A percentile compares a stretch with the other conserved stretches of the same genome.
These are phyloP conservation scores for Penicillium crystallinum DNA, from an alignment of 495 filamentous ascomycete species.

Conservation along the genomic window DNA sequence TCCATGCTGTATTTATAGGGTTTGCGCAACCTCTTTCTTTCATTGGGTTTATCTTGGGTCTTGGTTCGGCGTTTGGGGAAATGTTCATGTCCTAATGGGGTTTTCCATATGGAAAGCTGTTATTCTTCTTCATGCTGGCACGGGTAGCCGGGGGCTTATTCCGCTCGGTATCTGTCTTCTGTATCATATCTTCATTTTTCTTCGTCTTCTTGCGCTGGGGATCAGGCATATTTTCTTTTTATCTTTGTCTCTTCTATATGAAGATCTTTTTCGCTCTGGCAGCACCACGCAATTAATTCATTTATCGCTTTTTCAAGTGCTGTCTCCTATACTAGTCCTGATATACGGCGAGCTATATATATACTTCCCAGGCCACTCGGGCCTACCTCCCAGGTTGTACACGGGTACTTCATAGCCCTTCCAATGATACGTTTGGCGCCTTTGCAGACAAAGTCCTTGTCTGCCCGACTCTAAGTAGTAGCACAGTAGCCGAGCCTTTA, in stretches of 20 bases:
- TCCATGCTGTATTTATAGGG: neutral
- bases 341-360: neutral
- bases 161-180: neutral
- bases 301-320: neutral
- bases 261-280: neutral
- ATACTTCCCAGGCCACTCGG: neutral
- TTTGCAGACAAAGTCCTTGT: neutral
- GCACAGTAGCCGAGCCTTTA: neutral
- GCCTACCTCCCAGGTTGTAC: neutral
- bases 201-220: neutral
- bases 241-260: neutral
- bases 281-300: neutral
- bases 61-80: neutral
- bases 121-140: neutral
- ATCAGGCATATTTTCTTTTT: neutral
- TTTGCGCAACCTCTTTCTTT: neutral
- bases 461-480: constrained; percentile 1
- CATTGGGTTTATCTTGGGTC: neutral
- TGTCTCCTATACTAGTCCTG: neutral
- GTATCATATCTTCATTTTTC: constrained; percentile 3
- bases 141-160: neutral
- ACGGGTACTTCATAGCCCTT: neutral
- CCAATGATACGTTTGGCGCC: neutral
- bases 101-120: neutral
- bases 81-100: neutral